A percentile compares a stretch with the other conserved stretches of the same genome.
These are phyloP conservation scores for Sporisorium graminicola DNA, from an alignment of 1,284 basidiomycete genomes.

Conservation along the genomic window DNA sequence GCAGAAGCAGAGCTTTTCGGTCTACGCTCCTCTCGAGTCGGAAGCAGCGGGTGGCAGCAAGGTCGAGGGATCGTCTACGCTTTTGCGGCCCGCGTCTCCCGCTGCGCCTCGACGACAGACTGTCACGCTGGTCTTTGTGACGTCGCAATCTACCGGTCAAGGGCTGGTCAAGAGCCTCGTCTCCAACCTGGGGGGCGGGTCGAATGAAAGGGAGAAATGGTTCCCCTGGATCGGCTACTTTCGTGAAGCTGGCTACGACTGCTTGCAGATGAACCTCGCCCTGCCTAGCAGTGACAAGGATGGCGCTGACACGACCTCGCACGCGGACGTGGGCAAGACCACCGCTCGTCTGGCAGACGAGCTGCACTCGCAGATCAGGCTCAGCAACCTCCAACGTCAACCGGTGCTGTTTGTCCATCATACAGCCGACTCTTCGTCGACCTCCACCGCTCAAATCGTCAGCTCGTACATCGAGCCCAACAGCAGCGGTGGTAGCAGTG, in stretches of 20 bases:
- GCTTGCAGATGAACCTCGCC: conserved; percentile 48
- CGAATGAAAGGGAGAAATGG: conserved; percentile 33
- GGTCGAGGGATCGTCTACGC: conserved; percentile 24
- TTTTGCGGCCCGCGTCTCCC: conserved; percentile 36
- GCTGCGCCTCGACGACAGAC: conserved; percentile 40
- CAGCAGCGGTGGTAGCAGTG: not conserved
- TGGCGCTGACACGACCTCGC: not conserved
- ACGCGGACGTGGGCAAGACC: not conserved
- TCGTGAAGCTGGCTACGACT: conserved; percentile 49
- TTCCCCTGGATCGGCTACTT: conserved; percentile 53
- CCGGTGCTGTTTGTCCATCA: conserved; percentile 52
- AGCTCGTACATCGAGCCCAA: conserved; percentile 37
- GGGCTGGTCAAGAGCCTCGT: conserved; percentile 34
- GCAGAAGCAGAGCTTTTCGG: conserved; percentile 12
- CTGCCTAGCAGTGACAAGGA: not conserved
- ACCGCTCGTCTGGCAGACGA: conserved; percentile 27
- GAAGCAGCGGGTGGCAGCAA: not conserved
- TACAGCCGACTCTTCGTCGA: not conserved
- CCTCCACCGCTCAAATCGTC: conserved; percentile 18
- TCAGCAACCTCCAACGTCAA: conserved; percentile 44
- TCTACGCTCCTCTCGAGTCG: conserved; percentile 28
- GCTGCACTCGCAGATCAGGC: conserved; percentile 39
- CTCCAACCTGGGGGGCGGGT: conserved; percentile 21
- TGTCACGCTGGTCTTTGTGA: conserved; percentile 39
- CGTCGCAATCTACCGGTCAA: conserved; percentile 6